Evolutionary conservation across 768 basidiomycete genomes (phyloP).

Genomic region (Phaffia australis): DNA sequence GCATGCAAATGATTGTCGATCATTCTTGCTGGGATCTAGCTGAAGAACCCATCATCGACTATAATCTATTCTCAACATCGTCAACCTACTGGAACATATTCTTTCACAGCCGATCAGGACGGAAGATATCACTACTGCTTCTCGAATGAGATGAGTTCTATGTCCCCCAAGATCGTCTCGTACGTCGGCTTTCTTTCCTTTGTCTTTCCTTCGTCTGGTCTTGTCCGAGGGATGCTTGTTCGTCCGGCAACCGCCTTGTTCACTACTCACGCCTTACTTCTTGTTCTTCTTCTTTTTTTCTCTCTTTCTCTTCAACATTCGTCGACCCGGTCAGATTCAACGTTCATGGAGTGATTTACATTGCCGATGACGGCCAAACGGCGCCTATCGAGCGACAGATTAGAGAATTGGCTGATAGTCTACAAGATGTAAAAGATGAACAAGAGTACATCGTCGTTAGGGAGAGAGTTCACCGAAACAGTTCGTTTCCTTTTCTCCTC

Average conservation of each 20-base stretch:
- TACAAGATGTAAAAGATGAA: constrained; percentile 86
- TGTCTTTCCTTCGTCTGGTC: background rate
- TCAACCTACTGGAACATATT: constrained; percentile 76
- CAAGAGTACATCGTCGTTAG: constrained; percentile 97
- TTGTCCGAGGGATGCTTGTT: background rate
- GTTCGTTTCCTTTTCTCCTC: constrained; percentile 48
- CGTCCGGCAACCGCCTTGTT: background rate
- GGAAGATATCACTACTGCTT: constrained; percentile 94
- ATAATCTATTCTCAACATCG: constrained; percentile 68
- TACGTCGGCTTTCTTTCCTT: constrained; percentile 36
- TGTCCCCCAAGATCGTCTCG: constrained; percentile 92
- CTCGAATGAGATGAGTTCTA: constrained; percentile 95
- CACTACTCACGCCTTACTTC: background rate
- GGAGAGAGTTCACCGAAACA: constrained; percentile 85
- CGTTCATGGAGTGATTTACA: constrained; percentile 91
- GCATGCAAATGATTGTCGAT: too few species aligned
- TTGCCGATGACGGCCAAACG: constrained; percentile 71
- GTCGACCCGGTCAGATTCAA: constrained; percentile 59
- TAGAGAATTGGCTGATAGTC: constrained; percentile 63
- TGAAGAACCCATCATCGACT: constrained; percentile 61
- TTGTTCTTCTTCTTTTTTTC: background rate
- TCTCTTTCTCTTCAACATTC: background rate
- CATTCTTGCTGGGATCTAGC: constrained; percentile 42
- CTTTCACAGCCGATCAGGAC: constrained; percentile 75
- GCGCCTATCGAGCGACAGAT: constrained; percentile 97